These are phyloP conservation scores for Camellia sinensis DNA, from an alignment of 148 eudicot species.

Conservation along the genomic window DNA sequence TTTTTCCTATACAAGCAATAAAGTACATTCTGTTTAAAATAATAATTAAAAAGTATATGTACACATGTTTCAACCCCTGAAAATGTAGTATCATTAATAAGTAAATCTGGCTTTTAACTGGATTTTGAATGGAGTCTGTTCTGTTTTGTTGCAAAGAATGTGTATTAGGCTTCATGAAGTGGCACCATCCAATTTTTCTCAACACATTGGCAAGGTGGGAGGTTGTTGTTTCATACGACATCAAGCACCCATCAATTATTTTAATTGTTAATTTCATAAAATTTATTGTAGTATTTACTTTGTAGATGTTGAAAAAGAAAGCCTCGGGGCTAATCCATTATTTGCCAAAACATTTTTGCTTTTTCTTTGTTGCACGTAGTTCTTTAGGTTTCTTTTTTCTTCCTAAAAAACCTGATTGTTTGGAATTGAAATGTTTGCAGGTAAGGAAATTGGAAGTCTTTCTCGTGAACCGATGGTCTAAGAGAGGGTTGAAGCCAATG, in stretches of 20 bases:
- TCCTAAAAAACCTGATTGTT: not conserved
- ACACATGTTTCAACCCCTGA: not conserved
- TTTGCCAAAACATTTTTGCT: not conserved
- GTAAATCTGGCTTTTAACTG: not conserved
- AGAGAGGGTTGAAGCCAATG: constrained; percentile 47
- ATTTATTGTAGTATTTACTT: not conserved
- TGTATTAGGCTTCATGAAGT: not conserved
- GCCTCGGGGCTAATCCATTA: not conserved
- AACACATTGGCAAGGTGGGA: not conserved
- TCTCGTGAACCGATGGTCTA: constrained; percentile 51
- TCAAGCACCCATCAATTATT: not conserved
- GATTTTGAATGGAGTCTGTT: not conserved
- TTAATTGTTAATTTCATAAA: not conserved
- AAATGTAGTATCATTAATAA: not conserved
- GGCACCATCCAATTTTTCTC: not conserved
- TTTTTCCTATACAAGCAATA: not conserved
- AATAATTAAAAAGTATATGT: not conserved
- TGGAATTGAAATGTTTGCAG: constrained; percentile 29
- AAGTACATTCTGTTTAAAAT: not conserved
- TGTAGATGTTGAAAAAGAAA: not conserved
- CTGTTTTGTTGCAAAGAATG: not conserved
- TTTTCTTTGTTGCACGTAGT: not conserved
- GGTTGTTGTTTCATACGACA: not conserved
- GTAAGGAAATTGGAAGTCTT: constrained; percentile 63
- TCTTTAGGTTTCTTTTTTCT: not conserved